A percentile compares a stretch with the other conserved stretches of the same genome.
Conservation (phyloP, 441 rosid species). For the Corymbia calophylla region DNA sequence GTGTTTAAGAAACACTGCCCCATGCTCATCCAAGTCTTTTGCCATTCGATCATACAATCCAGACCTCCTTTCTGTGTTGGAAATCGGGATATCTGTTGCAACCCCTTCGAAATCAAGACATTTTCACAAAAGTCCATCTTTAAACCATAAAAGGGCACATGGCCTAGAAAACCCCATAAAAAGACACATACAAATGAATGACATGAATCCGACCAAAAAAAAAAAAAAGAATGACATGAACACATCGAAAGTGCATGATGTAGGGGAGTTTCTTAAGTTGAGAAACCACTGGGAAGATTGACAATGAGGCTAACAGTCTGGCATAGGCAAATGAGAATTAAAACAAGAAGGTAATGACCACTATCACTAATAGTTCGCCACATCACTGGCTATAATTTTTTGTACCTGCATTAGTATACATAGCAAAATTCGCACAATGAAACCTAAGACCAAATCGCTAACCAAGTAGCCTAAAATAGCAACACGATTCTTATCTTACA, state of each 20-base stretch:
- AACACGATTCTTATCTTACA: not conserved
- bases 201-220: not conserved
- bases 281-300: not conserved
- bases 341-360: not conserved
- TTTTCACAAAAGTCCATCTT: not conserved
- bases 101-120: not conserved
- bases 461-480: not conserved
- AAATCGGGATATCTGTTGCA: slow-evolving; percentile 30
- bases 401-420: not conserved
- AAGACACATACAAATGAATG: not conserved
- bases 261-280: not conserved
- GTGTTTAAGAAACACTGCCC: slow-evolving; percentile 63
- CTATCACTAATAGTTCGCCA: not conserved
- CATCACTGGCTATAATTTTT: not conserved
- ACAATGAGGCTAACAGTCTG: not conserved
- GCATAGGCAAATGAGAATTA: not conserved
- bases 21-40: slow-evolving; percentile 67
- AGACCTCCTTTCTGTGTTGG: slow-evolving; percentile 43
- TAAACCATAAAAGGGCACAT: not conserved
- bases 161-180: not conserved
- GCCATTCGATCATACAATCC: slow-evolving; percentile 73
- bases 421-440: not conserved
- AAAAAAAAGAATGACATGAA: no score
- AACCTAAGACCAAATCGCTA: not conserved
- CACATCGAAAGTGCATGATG: not conserved